A percentile compares a stretch with the other conserved stretches of the same genome.
Evolutionary conservation across 805 yeast species (phyloP).

Genomic region (Saccharomycopsis sp.): DNA sequence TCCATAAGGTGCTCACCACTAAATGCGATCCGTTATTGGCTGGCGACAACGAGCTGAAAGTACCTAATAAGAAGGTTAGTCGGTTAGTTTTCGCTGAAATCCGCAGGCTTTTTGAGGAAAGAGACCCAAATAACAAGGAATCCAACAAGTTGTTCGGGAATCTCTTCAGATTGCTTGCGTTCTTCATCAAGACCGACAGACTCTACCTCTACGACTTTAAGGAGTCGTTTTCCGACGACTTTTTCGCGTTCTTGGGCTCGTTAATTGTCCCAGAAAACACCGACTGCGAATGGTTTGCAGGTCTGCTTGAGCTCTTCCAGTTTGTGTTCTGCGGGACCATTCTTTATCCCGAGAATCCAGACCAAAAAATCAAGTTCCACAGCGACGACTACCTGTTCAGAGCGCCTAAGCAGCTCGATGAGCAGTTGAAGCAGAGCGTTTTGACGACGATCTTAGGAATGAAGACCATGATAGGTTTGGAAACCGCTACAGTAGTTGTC

Average conservation of each 20-base stretch:
- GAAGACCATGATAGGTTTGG: conserved; percentile 35
- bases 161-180: neutral
- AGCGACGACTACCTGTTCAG: neutral
- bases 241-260: conserved; percentile 32
- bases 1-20: neutral
- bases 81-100: neutral
- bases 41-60: neutral
- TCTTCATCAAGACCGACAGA: neutral
- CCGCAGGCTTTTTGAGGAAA: neutral
- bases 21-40: neutral
- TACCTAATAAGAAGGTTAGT: neutral
- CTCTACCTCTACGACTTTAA: neutral
- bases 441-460: conserved; percentile 21
- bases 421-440: neutral
- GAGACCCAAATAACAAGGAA: neutral
- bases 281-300: conserved; percentile 49
- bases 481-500: conserved; percentile 48
- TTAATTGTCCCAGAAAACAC: conserved; percentile 33
- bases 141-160: neutral
- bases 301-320: neutral
- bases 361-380: neutral
- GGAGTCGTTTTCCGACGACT: conserved; percentile 27
- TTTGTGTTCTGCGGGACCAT: neutral
- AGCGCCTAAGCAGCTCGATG: neutral
- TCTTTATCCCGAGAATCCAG: neutral